These are phyloP conservation scores for Aspergillus sp. DNA, from an alignment of 2,329 filamentous ascomycete genomes.

Conservation along the genomic window DNA sequence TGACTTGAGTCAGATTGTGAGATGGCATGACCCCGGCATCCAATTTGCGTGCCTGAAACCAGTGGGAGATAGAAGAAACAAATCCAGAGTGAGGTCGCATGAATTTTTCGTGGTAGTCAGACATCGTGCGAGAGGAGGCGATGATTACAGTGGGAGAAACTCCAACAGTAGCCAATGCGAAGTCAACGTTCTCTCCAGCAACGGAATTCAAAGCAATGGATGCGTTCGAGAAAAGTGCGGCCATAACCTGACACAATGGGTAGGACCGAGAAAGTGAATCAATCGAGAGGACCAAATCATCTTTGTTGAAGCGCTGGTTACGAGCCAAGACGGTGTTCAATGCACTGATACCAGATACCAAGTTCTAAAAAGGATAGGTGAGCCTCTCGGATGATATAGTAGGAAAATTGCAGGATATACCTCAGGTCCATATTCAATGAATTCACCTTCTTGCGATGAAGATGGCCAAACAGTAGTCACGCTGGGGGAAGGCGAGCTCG, in stretches of 20 bases:
- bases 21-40: conserved; percentile 70
- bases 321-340: conserved; percentile 72
- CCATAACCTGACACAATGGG: conserved; percentile 72
- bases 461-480: conserved; percentile 39
- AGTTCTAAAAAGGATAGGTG: conserved; percentile 50
- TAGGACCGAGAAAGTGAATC: conserved; percentile 77
- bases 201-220: conserved; percentile 88
- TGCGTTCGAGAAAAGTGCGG: conserved; percentile 77
- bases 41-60: conserved; percentile 65
- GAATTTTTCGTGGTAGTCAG: conserved; percentile 61
- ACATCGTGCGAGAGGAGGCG: conserved; percentile 68
- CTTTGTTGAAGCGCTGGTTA: conserved; percentile 65
- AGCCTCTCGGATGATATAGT: neutral
- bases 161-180: conserved; percentile 67
- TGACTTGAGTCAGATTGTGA: conserved; percentile 52
- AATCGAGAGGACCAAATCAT: conserved; percentile 79
- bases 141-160: conserved; percentile 79
- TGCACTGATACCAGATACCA: conserved; percentile 80
- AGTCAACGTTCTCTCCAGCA: conserved; percentile 65
- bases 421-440: conserved; percentile 74
- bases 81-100: conserved; percentile 56
- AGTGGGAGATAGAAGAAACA: conserved; percentile 64
- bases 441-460: conserved; percentile 52
- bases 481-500: conserved; percentile 44
- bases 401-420: conserved; percentile 15